phyloP scores from a whole-genome alignment of 2,329 filamentous ascomycete species.

The Penicillium corylophilum region DNA sequence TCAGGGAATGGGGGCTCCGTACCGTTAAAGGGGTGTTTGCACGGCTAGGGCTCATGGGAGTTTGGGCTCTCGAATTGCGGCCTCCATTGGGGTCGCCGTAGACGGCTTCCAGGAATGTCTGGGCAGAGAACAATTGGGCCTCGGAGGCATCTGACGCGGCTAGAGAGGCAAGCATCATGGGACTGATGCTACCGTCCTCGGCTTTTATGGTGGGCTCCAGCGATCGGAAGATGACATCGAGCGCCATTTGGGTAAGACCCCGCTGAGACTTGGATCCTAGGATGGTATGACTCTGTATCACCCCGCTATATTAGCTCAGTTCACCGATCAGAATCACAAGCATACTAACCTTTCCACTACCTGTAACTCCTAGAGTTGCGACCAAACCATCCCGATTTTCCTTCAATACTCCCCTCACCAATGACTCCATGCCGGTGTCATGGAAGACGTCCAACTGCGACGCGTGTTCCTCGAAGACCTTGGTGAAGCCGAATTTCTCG shows the following conservation, averaged over 20 bases:
- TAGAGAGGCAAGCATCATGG: slow-evolving; percentile 69
- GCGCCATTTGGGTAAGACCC: slow-evolving; percentile 84
- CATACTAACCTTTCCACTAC: slow-evolving; percentile 81
- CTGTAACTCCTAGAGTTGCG: slow-evolving; percentile 89
- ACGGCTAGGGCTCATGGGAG: slow-evolving; percentile 60
- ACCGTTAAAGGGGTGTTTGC: slow-evolving; percentile 47
- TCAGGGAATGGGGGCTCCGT: slow-evolving; percentile 38
- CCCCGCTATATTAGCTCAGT: slow-evolving; percentile 6
- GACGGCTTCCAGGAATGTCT: slow-evolving; percentile 73
- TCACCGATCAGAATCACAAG: neutral
- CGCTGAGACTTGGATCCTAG: slow-evolving; percentile 83
- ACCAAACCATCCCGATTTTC: slow-evolving; percentile 86
- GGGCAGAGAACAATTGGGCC: slow-evolving; percentile 70
- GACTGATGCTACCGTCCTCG: slow-evolving; percentile 50
- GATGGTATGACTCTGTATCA: slow-evolving; percentile 82
- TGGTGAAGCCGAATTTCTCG: slow-evolving; percentile 92
- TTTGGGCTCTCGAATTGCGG: slow-evolving; percentile 64
- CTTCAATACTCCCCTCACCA: slow-evolving; percentile 79
- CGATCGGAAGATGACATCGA: slow-evolving; percentile 86
- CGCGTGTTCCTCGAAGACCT: slow-evolving; percentile 84
- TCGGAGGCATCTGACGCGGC: slow-evolving; percentile 77
- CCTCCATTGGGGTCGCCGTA: slow-evolving; percentile 65
- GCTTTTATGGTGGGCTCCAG: slow-evolving; percentile 71
- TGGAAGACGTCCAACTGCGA: slow-evolving; percentile 85
- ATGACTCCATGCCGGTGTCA: slow-evolving; percentile 68